Conservation (phyloP, 73 alveolate genomes). For the Paramecium caudatum region DNA sequence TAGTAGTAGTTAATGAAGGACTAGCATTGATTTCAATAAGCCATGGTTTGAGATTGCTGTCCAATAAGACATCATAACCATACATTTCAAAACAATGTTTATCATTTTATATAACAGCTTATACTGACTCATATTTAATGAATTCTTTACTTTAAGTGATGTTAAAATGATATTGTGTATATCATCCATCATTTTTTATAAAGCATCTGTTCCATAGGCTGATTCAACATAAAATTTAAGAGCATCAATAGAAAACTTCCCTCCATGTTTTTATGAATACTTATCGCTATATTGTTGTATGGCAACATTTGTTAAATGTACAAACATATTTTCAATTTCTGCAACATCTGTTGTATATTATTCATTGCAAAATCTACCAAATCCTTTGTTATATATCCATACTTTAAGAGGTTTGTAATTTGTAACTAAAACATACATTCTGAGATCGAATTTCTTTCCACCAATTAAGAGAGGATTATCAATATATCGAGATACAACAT, state of each 20-base stretch:
- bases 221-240: constrained; percentile 87
- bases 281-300: constrained; percentile 92
- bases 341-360: constrained; percentile 89
- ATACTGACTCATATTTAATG: constrained; percentile 19
- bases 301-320: constrained; percentile 97
- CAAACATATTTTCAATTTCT: constrained; percentile 93
- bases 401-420: constrained; percentile 88
- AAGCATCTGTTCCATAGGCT: constrained; percentile 87
- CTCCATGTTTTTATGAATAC: constrained; percentile 93
- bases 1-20: constrained; percentile 93
- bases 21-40: constrained; percentile 97
- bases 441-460: constrained; percentile 97
- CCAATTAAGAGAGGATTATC: constrained; percentile 97
- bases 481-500: constrained; percentile 90
- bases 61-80: constrained; percentile 98
- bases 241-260: constrained; percentile 87
- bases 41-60: constrained; percentile 94
- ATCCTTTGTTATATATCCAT: constrained; percentile 89
- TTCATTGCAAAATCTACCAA: constrained; percentile 87
- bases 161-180: constrained; percentile 90
- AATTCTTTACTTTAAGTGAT: constrained; percentile 82
- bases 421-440: constrained; percentile 93
- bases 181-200: constrained; percentile 96
- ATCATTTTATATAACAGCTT: constrained; percentile 97
- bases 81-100: constrained; percentile 99